Percentiles rank a stretch among this genome's conserved stretches.
Evolutionary conservation across 2,329 filamentous ascomycete species (phyloP).

Genomic region (Neonectria ditissima): DNA sequence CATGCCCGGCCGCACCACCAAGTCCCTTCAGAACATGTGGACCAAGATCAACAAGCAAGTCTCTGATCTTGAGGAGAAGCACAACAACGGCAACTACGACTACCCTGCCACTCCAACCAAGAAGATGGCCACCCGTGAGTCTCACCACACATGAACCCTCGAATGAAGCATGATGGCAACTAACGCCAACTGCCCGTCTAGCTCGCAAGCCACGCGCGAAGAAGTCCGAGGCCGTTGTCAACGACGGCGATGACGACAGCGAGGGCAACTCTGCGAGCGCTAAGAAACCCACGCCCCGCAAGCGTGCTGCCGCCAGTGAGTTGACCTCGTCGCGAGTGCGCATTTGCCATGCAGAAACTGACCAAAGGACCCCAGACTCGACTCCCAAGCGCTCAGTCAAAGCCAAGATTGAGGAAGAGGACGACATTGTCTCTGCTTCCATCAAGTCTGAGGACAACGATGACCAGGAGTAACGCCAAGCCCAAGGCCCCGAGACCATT

Average conservation of each 20-base stretch:
- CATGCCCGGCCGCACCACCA: conserved; percentile 54
- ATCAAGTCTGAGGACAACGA: not conserved
- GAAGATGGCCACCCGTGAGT: conserved; percentile 42
- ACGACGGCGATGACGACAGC: conserved; percentile 21
- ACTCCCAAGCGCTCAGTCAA: conserved; percentile 34
- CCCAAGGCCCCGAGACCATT: not conserved
- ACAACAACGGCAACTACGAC: conserved; percentile 12
- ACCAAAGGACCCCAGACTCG: conserved; percentile 14
- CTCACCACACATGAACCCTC: not conserved
- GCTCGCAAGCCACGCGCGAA: conserved; percentile 43
- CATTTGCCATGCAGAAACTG: conserved; percentile 3
- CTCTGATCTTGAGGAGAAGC: conserved; percentile 48
- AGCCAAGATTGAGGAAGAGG: conserved; percentile 30
- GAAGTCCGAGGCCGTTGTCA: conserved; percentile 3
- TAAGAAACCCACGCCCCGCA: conserved; percentile 35
- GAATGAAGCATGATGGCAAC: not conserved
- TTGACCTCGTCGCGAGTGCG: not conserved
- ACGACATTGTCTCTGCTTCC: conserved; percentile 19
- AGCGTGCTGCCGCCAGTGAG: conserved; percentile 35
- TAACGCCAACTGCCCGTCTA: conserved; percentile 18
- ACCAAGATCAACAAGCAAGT: conserved; percentile 51
- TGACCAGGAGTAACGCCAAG: not conserved
- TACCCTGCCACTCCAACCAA: conserved; percentile 33
- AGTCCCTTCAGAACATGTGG: conserved; percentile 54
- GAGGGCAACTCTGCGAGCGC: conserved; percentile 6